Conservation (phyloP, 192 early-diverging fungal genomes). For the Dissophora ornata region DNA sequence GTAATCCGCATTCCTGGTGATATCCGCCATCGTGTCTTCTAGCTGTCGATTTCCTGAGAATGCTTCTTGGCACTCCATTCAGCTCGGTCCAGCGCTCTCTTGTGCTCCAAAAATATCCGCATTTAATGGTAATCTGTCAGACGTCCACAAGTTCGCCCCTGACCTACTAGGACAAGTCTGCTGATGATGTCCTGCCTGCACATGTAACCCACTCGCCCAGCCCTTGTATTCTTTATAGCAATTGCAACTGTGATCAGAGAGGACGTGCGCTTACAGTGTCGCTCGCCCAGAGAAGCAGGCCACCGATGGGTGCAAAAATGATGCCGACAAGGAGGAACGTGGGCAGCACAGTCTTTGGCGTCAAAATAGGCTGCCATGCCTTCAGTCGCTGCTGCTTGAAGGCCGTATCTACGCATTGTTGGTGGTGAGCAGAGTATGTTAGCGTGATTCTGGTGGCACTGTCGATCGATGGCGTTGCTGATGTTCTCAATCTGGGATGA, state of each 20-base stretch:
- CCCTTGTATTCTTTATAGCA: too few relatives aligned
- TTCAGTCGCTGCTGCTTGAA: slow-evolving; percentile 99
- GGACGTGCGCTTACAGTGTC: slow-evolving; percentile 69
- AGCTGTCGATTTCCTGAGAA: not conserved
- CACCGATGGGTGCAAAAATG: slow-evolving; percentile 95
- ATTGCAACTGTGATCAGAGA: slow-evolving; percentile 12
- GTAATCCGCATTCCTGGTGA: too few relatives aligned
- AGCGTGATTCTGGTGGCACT: not conserved
- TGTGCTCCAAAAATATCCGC: too few relatives aligned
- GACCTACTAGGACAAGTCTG: not conserved
- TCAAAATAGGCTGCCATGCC: slow-evolving; percentile 99
- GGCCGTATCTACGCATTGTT: slow-evolving; percentile 81
- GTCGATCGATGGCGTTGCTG: too few relatives aligned
- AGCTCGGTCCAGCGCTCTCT: too few relatives aligned
- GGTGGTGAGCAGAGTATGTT: not conserved
- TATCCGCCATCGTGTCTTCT: not conserved
- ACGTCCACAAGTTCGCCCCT: not conserved
- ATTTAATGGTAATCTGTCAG: too few relatives aligned
- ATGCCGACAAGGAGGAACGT: slow-evolving; percentile 95
- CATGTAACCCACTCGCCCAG: too few relatives aligned
- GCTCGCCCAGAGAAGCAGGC: slow-evolving; percentile 88
- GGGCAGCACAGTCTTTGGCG: slow-evolving; percentile 97
- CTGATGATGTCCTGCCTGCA: too few relatives aligned
- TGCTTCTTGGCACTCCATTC: not conserved
- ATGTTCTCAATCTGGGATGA: too few relatives aligned